A percentile compares a stretch with the other conserved stretches of the same genome.
These are phyloP conservation scores for Canna indica DNA, from an alignment of 176 grass and related monocot species.

Conservation along the genomic window DNA sequence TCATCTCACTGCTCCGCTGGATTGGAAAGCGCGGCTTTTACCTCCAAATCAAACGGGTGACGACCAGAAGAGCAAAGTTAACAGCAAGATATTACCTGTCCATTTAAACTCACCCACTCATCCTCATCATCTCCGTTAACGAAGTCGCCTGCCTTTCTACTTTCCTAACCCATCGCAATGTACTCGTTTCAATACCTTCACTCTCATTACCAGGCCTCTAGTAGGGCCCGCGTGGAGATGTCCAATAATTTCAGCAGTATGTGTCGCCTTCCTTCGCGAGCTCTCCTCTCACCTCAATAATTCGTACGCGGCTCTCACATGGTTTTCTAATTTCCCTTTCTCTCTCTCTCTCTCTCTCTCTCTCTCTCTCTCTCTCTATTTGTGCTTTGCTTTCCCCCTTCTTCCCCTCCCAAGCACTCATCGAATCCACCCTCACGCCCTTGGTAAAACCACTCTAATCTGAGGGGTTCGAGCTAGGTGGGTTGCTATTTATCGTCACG, in stretches of 20 bases:
- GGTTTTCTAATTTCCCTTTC: background rate
- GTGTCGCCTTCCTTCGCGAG: no score
- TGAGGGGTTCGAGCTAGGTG: background rate
- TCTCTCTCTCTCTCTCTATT: no score
- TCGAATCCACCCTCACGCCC: background rate
- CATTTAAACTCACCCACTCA: background rate
- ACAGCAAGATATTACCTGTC: background rate
- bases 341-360: background rate
- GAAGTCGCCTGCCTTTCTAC: background rate
- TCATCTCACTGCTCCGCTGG: no score
- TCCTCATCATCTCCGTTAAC: background rate
- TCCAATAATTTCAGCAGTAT: no score
- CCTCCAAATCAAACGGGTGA: no score
- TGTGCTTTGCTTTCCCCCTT: background rate
- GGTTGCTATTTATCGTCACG: background rate
- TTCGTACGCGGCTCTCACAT: background rate
- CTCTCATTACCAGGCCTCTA: no score
- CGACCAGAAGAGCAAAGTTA: no score
- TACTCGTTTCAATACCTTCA: background rate
- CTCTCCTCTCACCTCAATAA: no score
- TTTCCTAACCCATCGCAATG: background rate
- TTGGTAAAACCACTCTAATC: background rate
- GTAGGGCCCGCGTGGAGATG: no score
- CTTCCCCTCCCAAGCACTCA: background rate
- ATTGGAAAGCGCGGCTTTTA: no score